Percentiles rank a stretch among this genome's conserved stretches.
These are phyloP conservation scores for Kwoniella heveanensis DNA, from an alignment of 768 basidiomycete genomes.

Conservation along the genomic window DNA sequence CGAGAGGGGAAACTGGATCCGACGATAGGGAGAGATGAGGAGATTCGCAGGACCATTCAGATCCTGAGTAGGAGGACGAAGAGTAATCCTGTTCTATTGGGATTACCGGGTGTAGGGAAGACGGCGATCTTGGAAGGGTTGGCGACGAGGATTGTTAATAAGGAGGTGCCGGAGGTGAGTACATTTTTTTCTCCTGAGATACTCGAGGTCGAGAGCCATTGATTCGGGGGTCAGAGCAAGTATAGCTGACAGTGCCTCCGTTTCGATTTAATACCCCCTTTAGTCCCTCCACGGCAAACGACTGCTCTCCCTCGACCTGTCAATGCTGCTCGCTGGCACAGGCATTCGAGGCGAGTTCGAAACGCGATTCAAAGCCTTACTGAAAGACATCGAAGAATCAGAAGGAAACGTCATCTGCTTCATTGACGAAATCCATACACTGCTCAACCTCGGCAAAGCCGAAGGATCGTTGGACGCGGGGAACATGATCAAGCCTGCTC, in stretches of 20 bases:
- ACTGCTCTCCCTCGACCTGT: slow-evolving; percentile 82
- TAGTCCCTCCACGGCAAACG: slow-evolving; percentile 83
- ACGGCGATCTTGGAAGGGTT: slow-evolving; percentile 89
- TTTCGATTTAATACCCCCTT: too few species aligned
- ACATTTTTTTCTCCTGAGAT: too few species aligned
- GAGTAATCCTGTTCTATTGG: slow-evolving; percentile 73
- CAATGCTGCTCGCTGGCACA: slow-evolving; percentile 82
- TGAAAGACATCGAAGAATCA: slow-evolving; percentile 83
- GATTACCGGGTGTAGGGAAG: slow-evolving; percentile 90
- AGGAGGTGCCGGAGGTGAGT: slow-evolving; percentile 84
- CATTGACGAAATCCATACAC: slow-evolving; percentile 79
- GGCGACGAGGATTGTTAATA: slow-evolving; percentile 79
- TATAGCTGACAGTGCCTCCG: slow-evolving; percentile 5
- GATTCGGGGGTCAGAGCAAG: not conserved
- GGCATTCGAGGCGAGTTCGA: slow-evolving; percentile 91
- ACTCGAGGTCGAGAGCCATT: too few species aligned
- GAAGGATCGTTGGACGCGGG: slow-evolving; percentile 92
- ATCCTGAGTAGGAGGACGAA: slow-evolving; percentile 87
- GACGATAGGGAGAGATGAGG: slow-evolving; percentile 69
- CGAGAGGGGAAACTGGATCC: slow-evolving; percentile 84
- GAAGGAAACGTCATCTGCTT: slow-evolving; percentile 81
- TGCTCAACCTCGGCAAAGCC: slow-evolving; percentile 75
- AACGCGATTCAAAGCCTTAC: slow-evolving; percentile 85
- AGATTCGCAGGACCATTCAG: slow-evolving; percentile 87
- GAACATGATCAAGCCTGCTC: slow-evolving; percentile 83